Evolutionary conservation across 305 asterid species (phyloP), one percentile per base, ranked within the genome.

Genomic region (Fraxinus floribunda): DNA sequence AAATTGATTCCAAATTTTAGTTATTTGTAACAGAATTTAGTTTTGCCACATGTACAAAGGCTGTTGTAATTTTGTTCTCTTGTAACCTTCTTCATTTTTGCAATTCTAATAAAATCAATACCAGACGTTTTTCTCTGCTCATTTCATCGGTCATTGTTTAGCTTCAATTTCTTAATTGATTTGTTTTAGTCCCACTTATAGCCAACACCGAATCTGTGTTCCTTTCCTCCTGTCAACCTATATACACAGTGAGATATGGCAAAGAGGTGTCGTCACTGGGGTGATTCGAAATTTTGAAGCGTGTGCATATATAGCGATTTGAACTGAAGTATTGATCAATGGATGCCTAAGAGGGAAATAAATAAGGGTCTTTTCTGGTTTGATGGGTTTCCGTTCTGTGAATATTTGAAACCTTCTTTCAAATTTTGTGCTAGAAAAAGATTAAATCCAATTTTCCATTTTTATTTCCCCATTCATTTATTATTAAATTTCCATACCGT

Each of bases 381-480:
- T 79, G 66, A 79, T 79, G 76, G n/a, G 72, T 82, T 76, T 81
- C 64, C 22, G n/a, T 52, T 13, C 8, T 52, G 64, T 3, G 16
- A 44, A 44, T 11, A 16, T 46, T 83, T 20, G 86, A 83, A 78
- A 83, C 84, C 81, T 81, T 87, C 44, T 11, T 44, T 76, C 62
- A 72, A 83, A 78, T 79, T 80, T 83, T 83, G 88, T 86, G 36
- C 88, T 20, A 87, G 83, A 35, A 87, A 81, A 86, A 87, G 91
- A 86, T 79, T 75, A 81, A 81, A 16, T 7, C 18, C 83, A 11
- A 70, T 80, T 68, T 76, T 52, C 79, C 35, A 80, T 66, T 78
- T 82, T 68, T 82, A 80, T 80, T 81, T 52, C 20, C 18, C 22
- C 22, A 52, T 52, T 52, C 22, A 52, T n/a, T 52, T 15, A 5